Evolutionary conservation across 2,329 filamentous ascomycete species (phyloP), one percentile per base, ranked within the genome.

Genomic region (Sporothrix inflata): DNA sequence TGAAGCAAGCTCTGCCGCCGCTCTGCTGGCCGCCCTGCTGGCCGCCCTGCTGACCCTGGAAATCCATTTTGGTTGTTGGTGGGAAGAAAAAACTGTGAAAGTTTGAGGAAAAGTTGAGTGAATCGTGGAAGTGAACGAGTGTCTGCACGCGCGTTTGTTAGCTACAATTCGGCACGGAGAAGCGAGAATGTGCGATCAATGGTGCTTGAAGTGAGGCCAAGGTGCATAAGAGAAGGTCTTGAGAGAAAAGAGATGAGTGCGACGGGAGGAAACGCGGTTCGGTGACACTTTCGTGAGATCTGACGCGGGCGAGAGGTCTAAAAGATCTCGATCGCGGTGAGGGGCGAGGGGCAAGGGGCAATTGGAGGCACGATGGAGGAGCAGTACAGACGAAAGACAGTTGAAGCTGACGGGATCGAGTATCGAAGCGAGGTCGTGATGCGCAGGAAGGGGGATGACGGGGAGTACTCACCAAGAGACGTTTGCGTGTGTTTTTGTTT

Each of bases 1-100:
- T 75, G 75, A 76, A 76, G 75, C 76, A 77, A 42, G 74, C 74
- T 71, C 75, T 70, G 72, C 73, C 73, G 60, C 69, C 69, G 66
- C 60, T 47, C 57, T 70, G 69, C 21, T 70, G 69, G 24, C 51
- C 30, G 49, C 55, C 24, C 57, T 70, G 69, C 21, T 70, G 69
- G 24, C 51, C 30, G 49, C 55, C 24, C 51, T 71, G 67, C 65
- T 75, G 74, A 65, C 70, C 73, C 72, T 76, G 75, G 74, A 72
- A 76, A 65, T 76, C 76, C 75, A 77, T 76, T 70, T 16, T 72
- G 69, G 45, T 57, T 69, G 55, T 38, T 71, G 45, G 47, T n/a
- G 55, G 55, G 40, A 63, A 24, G 21, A 19, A 42, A n/a, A 60
- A 42, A 30, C 34, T 51, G 27, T 21, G 55, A 49, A 42, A 49